Evolutionary conservation across 345 rosid genomes (phyloP), one percentile per base, ranked within the genome.

Genomic region (Ailanthus altissimus): DNA sequence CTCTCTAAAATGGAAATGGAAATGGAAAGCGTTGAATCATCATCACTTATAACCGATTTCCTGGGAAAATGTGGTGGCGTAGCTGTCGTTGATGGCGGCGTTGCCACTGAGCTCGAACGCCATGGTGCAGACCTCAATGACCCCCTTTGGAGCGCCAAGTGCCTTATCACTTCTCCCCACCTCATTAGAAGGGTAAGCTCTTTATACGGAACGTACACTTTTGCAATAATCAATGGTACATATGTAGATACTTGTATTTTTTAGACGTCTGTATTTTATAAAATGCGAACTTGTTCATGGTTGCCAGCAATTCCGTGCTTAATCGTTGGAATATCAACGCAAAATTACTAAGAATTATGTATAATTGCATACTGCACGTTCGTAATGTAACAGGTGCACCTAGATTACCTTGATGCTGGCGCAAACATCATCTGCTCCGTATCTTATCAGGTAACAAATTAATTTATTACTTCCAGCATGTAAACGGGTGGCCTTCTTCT

Each of bases 71-170:
- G 97, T 78, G 97, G 91, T 11, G 98, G 98, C 6, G 82, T 59
- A 81, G 95, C 92, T 20, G 87, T 93, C 67, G 87, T 94, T 15
- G 98, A 94, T 21, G 97, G 98, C 32, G 98, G 98, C 4, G 88
- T 91, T 66, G 98, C 98, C 74, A 93, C 98, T 54, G 97, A 94
- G 79, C 93, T 94, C n/a, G 90, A 94, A 84, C 94, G 95, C 11
- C 91, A 91, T 57, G 98, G 97, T 2, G 97, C 94, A 40, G 84
- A 94, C 79, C 92, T 94, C 78, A 89, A 90, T 72, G 98, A 94
- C 79, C 97, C 98, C 74, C 94, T 94, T 47, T 93, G 98, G 98
- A 93, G 98, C 83, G 95, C 98, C 78, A 93, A 91, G 77, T 94
- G 93, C 75, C 96, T 94, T 73, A 42, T 91, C 79, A 88, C 85